Evolutionary conservation across 2,329 filamentous ascomycete genomes (phyloP).

Genomic region (Coniochaeta sp.): DNA sequence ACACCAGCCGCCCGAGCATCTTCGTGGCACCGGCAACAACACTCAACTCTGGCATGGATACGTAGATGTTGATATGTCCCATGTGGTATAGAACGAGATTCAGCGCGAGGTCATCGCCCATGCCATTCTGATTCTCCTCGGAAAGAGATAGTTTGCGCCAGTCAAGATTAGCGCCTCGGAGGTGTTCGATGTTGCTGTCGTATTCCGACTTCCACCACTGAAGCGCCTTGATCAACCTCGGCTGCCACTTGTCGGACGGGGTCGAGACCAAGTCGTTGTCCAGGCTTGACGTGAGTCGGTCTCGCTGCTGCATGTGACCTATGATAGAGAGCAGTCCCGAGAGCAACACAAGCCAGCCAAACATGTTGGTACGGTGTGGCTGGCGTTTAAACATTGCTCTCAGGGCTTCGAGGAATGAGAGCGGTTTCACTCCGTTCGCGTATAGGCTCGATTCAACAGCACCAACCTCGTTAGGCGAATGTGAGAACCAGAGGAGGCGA

Average conservation of each 20-base stretch:
- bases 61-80: neutral
- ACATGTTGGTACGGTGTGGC: neutral
- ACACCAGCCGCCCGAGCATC: neutral
- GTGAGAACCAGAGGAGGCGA: constrained; percentile 20
- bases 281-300: neutral
- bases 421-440: constrained; percentile 18
- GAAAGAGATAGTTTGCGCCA: neutral
- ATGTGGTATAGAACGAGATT: neutral
- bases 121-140: neutral
- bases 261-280: neutral
- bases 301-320: neutral
- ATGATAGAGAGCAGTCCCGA: neutral
- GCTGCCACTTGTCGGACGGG: neutral
- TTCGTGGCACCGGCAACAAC: neutral
- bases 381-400: neutral
- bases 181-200: neutral
- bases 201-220: neutral
- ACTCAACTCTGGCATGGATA: neutral
- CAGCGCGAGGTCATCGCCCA: neutral
- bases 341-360: neutral
- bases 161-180: neutral
- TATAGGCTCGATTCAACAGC: constrained; percentile 21
- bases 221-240: neutral
- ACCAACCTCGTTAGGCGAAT: constrained; percentile 16
- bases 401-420: constrained; percentile 17